Base-by-base conservation (phyloP, 2,329 filamentous ascomycete species). In the Neocucurbitaria cava region DNA sequence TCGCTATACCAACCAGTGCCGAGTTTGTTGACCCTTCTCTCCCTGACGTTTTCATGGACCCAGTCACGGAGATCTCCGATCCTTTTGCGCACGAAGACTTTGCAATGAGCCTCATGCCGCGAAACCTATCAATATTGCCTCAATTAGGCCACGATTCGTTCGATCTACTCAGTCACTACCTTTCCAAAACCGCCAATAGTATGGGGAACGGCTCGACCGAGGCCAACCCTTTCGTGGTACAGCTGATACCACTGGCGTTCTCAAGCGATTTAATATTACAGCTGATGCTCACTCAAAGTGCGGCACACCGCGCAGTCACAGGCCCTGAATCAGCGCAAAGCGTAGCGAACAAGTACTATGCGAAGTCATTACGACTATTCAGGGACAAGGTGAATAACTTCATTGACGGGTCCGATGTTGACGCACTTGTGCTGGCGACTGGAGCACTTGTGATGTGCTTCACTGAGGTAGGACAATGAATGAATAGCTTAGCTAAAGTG, bases 131-230 rank as follows among this genome's bases (percentile, higher is more conserved):
- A 11, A 11, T 31, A 3, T 31, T 42, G 6, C 46, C 46, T 17
- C 46, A 49, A 11, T 24, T 49, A 5, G 23, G 31, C 15, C 28
- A 33, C 9, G 20, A 3, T 7, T 47, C 45, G 10, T 47, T 36
- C 20, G 31, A n/a, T 3, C 45, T 47, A 3, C 33, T 47, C 2
- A 23, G 28, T 13, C 31, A 47, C 33, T 47, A 47, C 23, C 20
- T 47, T 11, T 4, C 45, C n/a, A 47, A 26, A 17, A 47, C 45
- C 10, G 45, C 45, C 17, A 47, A 47, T 35, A 47, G 45, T 21
- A 47, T 47, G 45, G 45, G 45, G 4, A 47, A 47, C 20, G 45
- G 45, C 17, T 35, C 45, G 8, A 47, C 45, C n/a, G 30, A 47
- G 10, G 28, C 45, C 4, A 47, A 47, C 26, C 45, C 45, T 5